These are phyloP conservation scores for Colletotrichum musicola DNA, from an alignment of 2,329 filamentous ascomycete species.

Conservation along the genomic window DNA sequence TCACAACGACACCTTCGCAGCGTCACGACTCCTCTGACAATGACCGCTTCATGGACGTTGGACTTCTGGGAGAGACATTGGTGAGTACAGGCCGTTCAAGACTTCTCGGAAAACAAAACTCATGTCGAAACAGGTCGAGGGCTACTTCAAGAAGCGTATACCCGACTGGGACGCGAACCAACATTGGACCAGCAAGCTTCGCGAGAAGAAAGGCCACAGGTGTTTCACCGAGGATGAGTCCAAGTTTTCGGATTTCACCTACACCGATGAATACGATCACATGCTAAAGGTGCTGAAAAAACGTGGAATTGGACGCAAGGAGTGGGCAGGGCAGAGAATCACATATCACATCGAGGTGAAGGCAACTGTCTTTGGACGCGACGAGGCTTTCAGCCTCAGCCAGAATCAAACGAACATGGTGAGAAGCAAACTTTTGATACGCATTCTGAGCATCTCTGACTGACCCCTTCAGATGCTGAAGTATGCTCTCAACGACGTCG, in stretches of 20 bases:
- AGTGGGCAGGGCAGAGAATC: not conserved
- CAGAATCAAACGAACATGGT: not conserved
- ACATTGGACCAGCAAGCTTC: slow-evolving; percentile 9
- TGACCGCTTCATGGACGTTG: not conserved
- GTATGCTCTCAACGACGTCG: not conserved
- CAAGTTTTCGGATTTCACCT: not conserved
- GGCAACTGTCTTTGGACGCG: not conserved
- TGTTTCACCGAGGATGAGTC: not conserved
- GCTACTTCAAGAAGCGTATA: not conserved
- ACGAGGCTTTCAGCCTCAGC: not conserved
- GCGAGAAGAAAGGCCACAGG: not conserved
- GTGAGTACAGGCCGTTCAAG: not conserved
- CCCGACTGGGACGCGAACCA: not conserved
- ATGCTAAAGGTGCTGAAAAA: not conserved
- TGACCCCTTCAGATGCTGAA: not conserved
- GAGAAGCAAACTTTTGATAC: not conserved
- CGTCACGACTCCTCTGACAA: not conserved
- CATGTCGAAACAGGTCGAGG: not conserved
- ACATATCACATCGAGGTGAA: slow-evolving; percentile 11
- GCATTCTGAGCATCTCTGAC: not conserved
- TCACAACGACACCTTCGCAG: too few relatives aligned
- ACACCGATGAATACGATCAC: not conserved
- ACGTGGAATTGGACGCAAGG: too few relatives aligned
- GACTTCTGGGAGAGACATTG: not conserved
- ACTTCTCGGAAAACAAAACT: not conserved